Conservation (phyloP, 2,329 filamentous ascomycete species). For the Didymella segeticola region DNA sequence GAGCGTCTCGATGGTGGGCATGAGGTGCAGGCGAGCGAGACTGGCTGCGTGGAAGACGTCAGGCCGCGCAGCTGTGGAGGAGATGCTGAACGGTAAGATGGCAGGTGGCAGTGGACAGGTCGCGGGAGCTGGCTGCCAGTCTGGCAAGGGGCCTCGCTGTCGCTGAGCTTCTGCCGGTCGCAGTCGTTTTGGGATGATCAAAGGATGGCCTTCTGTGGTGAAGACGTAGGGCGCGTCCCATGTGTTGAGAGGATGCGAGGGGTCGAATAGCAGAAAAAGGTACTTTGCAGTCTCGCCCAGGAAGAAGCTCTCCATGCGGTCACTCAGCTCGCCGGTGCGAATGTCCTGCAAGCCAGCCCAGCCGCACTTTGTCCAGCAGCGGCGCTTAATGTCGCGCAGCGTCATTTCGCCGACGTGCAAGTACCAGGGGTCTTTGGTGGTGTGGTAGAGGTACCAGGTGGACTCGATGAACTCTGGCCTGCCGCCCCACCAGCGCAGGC, state of each 20-base stretch:
- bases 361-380: constrained; percentile 89
- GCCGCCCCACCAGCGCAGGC: constrained; percentile 92
- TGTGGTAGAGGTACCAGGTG: constrained; percentile 93
- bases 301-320: constrained; percentile 99
- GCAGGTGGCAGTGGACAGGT: constrained; percentile 71
- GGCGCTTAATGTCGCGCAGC: constrained; percentile 81
- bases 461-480: constrained; percentile 97
- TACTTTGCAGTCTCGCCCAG: constrained; percentile 97
- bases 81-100: constrained; percentile 72
- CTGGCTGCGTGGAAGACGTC: constrained; percentile 91
- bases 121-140: constrained; percentile 48
- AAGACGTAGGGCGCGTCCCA: constrained; percentile 90
- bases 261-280: constrained; percentile 87
- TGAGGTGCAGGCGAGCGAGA: constrained; percentile 79
- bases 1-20: constrained; percentile 65
- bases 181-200: constrained; percentile 72
- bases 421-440: constrained; percentile 95
- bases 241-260: constrained; percentile 83
- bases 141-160: constrained; percentile 1
- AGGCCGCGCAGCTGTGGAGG: constrained; percentile 76
- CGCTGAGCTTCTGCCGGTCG: constrained; percentile 25
- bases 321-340: constrained; percentile 77
- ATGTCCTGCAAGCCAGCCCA: constrained; percentile 80
- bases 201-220: constrained; percentile 92
- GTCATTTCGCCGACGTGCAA: constrained; percentile 96